Evolutionary conservation across 148 eudicot species (phyloP), one percentile per base, ranked within the genome.

Genomic region (Hydrangea macrophylla): DNA sequence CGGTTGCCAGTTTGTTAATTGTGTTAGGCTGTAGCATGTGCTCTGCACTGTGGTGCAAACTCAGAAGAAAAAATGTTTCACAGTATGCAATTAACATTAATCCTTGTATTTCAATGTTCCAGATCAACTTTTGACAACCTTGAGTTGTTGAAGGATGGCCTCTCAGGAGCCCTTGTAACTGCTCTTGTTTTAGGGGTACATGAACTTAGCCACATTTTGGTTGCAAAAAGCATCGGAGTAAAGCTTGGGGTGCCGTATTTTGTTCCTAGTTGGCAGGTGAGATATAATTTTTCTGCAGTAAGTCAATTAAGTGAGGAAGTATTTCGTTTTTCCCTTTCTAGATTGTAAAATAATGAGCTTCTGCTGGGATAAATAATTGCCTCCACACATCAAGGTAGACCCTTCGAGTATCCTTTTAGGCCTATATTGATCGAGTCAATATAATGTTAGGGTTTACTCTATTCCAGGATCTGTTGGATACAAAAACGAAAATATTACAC

Each of bases 211-310:
- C 99, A 95, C 68, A 75, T 75, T 81, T n/a, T 87, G 48, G 88
- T 82, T 69, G 96, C 96, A 62, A 85, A 78, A 53, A 78, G 77
- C 33, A 59, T 73, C 58, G 97, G 97, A 65, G 83, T 95, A 68
- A 87, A 82, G 87, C 85, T 95, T 58, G 93, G 96, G 30, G 88
- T 91, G 44, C 99, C 99, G 32, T 95, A 66, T 70, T 83, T 95
- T 56, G 88, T 95, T 67, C 99, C 99, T 17, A 95, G 99, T 79
- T 95, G 99, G 99, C 99, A 95, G 99, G 99, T 95, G 79, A 83
- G 73, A 55, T 65, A 10, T 17, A 11, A 51, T 50, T 39, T 58
- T 42, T 24, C 37, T 6, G 22, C 27, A 35, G 6, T 18, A 18
- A 17, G 53, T 48, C 53, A 48, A 15, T 48, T 48, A 15, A 6